phyloP scores from a whole-genome alignment of 352 stramenopile species.

The Phytophthora fragariae region DNA sequence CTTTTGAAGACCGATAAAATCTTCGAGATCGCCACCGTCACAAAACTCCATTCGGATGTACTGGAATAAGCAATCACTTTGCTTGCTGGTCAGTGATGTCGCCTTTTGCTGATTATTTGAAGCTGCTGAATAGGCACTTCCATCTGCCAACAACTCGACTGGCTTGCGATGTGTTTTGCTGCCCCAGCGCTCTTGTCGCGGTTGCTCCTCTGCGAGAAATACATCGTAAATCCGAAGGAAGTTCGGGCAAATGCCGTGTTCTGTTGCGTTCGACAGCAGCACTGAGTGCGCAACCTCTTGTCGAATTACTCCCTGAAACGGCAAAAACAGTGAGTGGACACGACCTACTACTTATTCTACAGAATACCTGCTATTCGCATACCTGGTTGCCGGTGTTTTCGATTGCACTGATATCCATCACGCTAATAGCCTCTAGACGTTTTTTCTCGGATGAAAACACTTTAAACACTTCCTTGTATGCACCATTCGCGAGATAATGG shows the following conservation, averaged over 20 bases:
- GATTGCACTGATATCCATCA: slow-evolving; percentile 95
- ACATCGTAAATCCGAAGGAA: slow-evolving; percentile 94
- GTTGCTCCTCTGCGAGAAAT: slow-evolving; percentile 87
- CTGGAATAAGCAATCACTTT: slow-evolving; percentile 77
- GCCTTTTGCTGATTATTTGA: slow-evolving; percentile 4
- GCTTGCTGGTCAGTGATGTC: not conserved
- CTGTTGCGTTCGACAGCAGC: slow-evolving; percentile 91
- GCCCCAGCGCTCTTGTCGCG: slow-evolving; percentile 63
- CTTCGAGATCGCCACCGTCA: slow-evolving; percentile 95
- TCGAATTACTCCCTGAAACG: slow-evolving; percentile 77
- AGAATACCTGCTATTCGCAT: slow-evolving; percentile 3
- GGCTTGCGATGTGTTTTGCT: slow-evolving; percentile 70
- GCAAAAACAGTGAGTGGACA: slow-evolving; percentile 8
- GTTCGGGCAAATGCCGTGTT: slow-evolving; percentile 92
- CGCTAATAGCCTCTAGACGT: slow-evolving; percentile 79
- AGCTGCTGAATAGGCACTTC: slow-evolving; percentile 18
- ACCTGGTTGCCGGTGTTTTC: slow-evolving; percentile 89
- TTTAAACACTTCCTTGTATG: slow-evolving; percentile 92
- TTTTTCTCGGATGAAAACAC: slow-evolving; percentile 71
- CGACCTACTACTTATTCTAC: not conserved
- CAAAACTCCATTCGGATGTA: slow-evolving; percentile 99
- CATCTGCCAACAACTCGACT: slow-evolving; percentile 56
- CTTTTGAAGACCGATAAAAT: slow-evolving; percentile 92
- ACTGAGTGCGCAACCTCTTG: slow-evolving; percentile 96
- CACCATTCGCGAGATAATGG: slow-evolving; percentile 82